Evolutionary conservation across 2,329 filamentous ascomycete species (phyloP).

Genomic region (Thermochaetoides dissita): DNA sequence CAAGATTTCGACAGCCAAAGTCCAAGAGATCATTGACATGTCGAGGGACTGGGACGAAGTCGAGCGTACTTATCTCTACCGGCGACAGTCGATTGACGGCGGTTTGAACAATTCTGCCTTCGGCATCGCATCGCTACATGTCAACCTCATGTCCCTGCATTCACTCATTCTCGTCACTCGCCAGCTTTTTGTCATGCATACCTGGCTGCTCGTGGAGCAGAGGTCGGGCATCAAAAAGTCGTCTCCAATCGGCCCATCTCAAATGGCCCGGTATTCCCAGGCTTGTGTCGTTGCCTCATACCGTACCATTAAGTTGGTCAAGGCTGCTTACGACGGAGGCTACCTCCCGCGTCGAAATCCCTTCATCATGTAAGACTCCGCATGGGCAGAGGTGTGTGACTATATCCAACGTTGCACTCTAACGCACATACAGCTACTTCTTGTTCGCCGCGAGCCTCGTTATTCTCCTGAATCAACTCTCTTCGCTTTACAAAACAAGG

Average conservation of each 20-base stretch:
- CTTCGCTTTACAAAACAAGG: constrained; percentile 31
- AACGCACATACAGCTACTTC: constrained; percentile 30
- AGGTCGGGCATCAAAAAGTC: constrained; percentile 16
- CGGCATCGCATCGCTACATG: constrained; percentile 46
- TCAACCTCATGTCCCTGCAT: constrained; percentile 48
- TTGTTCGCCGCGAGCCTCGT: constrained; percentile 41
- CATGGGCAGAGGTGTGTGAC: too few relatives aligned
- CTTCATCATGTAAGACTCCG: constrained; percentile 36
- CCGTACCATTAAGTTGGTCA: constrained; percentile 34
- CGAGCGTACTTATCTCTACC: constrained; percentile 34
- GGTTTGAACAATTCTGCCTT: constrained; percentile 27
- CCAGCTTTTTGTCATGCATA: constrained; percentile 48
- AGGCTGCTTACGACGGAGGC: constrained; percentile 27
- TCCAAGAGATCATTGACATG: constrained; percentile 41
- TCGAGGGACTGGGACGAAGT: constrained; percentile 37
- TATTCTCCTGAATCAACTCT: constrained; percentile 43
- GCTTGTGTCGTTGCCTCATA: constrained; percentile 37
- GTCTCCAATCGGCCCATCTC: constrained; percentile 18
- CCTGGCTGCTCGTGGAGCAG: constrained; percentile 28
- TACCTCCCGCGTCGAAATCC: constrained; percentile 39
- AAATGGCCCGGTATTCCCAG: constrained; percentile 33
- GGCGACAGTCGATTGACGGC: constrained; percentile 31
- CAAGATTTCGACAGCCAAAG: constrained; percentile 42
- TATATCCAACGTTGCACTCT: neutral
- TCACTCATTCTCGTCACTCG: constrained; percentile 49